Percentiles rank a stretch among this genome's conserved stretches.
Evolutionary conservation across 2,329 filamentous ascomycete species (phyloP).

Genomic region (Microdochium paspali): DNA sequence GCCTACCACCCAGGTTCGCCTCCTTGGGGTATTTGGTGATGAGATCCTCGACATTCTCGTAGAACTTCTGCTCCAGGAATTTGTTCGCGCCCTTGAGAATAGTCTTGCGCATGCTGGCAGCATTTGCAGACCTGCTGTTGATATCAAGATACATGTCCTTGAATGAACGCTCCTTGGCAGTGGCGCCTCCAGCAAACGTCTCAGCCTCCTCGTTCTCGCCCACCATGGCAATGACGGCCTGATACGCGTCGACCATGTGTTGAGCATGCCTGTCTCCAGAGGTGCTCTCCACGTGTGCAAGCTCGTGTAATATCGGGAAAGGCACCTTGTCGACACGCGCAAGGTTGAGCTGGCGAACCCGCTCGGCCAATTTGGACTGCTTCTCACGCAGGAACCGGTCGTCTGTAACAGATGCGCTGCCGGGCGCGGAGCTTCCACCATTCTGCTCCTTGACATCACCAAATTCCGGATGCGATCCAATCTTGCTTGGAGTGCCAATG

Average conservation of each 20-base stretch:
- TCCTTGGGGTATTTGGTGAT: constrained; percentile 80
- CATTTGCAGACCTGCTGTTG: constrained; percentile 51
- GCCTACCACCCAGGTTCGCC: constrained; percentile 80
- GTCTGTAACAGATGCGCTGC: constrained; percentile 47
- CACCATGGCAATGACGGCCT: constrained; percentile 69
- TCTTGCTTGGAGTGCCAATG: constrained; percentile 68
- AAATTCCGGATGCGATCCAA: constrained; percentile 58
- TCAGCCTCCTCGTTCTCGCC: constrained; percentile 58
- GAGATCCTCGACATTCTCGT: constrained; percentile 63
- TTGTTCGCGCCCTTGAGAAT: constrained; percentile 72
- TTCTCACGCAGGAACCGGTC: constrained; percentile 75
- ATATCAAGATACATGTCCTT: constrained; percentile 70
- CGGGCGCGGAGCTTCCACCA: constrained; percentile 32
- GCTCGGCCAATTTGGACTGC: constrained; percentile 70
- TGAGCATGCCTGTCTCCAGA: constrained; percentile 62
- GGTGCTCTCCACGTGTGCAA: constrained; percentile 63
- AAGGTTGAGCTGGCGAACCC: constrained; percentile 70
- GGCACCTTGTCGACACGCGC: constrained; percentile 55
- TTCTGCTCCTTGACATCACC: constrained; percentile 56
- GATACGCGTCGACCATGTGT: constrained; percentile 74
- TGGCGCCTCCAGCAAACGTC: constrained; percentile 49
- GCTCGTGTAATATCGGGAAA: constrained; percentile 67
- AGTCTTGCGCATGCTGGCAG: constrained; percentile 62
- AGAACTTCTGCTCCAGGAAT: constrained; percentile 76
- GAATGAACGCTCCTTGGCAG: constrained; percentile 68